Percentiles rank a stretch among this genome's conserved stretches.
These are phyloP conservation scores for Cladosporium sp. DNA, from an alignment of 2,329 filamentous ascomycete species.

Conservation along the genomic window DNA sequence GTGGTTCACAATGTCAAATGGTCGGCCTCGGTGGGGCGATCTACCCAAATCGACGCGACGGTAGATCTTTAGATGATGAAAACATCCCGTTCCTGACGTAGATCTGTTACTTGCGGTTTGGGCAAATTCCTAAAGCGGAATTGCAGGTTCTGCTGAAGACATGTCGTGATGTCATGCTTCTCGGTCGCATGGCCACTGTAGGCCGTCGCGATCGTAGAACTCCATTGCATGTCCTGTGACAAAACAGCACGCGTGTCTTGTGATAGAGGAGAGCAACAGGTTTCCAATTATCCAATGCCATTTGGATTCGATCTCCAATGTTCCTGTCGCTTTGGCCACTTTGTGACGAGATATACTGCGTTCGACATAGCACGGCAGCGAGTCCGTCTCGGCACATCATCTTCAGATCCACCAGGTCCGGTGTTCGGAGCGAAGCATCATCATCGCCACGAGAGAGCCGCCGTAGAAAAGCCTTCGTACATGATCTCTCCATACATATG, in stretches of 20 bases:
- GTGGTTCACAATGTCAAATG: background rate
- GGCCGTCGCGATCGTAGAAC: background rate
- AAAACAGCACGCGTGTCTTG: background rate
- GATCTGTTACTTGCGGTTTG: background rate
- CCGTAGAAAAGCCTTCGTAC: background rate
- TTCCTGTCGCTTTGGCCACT: background rate
- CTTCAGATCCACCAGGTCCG: background rate
- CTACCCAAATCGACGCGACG: background rate
- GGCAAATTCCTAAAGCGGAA: slow-evolving; percentile 4
- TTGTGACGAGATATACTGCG: background rate
- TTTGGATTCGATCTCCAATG: too few relatives aligned
- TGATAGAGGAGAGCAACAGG: background rate
- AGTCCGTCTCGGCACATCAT: background rate
- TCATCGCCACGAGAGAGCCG: background rate
- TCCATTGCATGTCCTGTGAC: background rate
- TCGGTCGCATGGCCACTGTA: background rate
- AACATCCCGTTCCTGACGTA: background rate
- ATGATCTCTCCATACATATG: background rate
- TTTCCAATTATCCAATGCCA: background rate
- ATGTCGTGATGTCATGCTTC: background rate
- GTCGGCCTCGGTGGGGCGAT: background rate
- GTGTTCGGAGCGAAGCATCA: background rate
- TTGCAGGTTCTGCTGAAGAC: background rate
- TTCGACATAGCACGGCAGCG: background rate
- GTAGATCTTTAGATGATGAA: background rate